Base-by-base conservation (phyloP, 169 alveolate species). In the Perkinsus marinus region DNA sequence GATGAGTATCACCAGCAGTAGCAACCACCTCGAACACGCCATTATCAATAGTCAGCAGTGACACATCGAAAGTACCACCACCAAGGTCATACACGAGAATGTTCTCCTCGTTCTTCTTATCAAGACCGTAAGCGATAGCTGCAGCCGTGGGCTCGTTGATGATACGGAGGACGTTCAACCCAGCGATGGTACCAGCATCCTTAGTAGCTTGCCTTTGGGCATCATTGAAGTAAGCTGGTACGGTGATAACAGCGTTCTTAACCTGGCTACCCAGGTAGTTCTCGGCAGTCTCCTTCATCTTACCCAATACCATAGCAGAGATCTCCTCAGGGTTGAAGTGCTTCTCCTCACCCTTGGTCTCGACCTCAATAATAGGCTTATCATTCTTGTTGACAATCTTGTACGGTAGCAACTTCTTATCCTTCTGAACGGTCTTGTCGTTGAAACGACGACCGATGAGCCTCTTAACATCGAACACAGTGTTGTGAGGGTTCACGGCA, bases 61-160 rank as follows among this genome's bases (percentile, higher is more conserved):
- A 97, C 41, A 99, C 99, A 98, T 99, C 99, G 95, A 99, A 99
- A 91, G 99, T 99, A 91, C 99, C 99, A 93, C 99, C 99, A 90
- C 99, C 99, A 91, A 99, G 96, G 96, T 99, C 99, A 95, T 98
- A 99, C 91, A 99, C 99, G 91, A 98, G 96, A 91, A 99, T 98
- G 94, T 98, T 98, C 93, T 97, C 97, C 94, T 98, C 99, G 90
- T 94, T 96, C 92, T 98, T 97, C 96, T 98, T 98, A 96, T 98
- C 99, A 68, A 98, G 95, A 39, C 99, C 99, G 92, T 98, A 99
- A 57, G 99, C 99, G 92, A 99, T 97, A 39, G 99, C 99, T 26
- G 99, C 99, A 30, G 99, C 99, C 16, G 99, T 98, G 92, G 99
- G 99, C 93, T 99, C 99, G 95, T 99, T 99, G 92, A 99, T 97